These are phyloP conservation scores for Fusarium tjaetaba DNA, from an alignment of 2,329 filamentous ascomycete species.

Conservation along the genomic window DNA sequence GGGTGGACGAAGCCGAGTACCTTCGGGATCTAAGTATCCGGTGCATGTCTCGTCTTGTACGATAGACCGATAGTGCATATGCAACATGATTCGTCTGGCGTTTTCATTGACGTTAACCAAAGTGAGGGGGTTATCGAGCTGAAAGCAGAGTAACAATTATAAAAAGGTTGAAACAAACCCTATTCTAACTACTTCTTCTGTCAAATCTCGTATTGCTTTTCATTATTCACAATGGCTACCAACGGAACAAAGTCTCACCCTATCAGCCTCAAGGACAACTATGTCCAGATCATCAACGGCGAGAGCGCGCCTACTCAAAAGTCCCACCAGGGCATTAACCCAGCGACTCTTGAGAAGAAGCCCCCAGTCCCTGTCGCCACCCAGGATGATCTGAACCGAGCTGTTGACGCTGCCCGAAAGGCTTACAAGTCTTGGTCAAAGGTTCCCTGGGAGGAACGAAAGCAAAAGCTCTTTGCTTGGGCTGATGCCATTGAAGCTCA, in stretches of 20 bases:
- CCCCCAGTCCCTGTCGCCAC: constrained; percentile 43
- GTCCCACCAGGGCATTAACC: constrained; percentile 42
- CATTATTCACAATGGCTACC: constrained; percentile 8
- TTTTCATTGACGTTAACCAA: background rate
- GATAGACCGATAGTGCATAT: background rate
- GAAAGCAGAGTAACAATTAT: background rate
- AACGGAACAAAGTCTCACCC: constrained; percentile 15
- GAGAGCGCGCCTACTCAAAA: constrained; percentile 27
- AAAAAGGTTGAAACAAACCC: background rate
- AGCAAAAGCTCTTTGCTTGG: constrained; percentile 34
- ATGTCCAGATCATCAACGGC: constrained; percentile 41
- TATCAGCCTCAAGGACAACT: constrained; percentile 24
- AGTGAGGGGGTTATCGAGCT: constrained; percentile 20
- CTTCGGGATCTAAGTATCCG: constrained; percentile 11
- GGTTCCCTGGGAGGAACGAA: constrained; percentile 38
- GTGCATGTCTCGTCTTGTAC: background rate
- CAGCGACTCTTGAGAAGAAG: constrained; percentile 46
- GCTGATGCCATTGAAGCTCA: constrained; percentile 40
- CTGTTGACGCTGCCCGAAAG: constrained; percentile 35
- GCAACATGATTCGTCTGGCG: constrained; percentile 11
- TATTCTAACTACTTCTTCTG: background rate
- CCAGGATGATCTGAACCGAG: constrained; percentile 38
- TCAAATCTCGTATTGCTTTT: background rate
- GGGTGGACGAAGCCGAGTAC: background rate
- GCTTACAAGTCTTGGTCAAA: constrained; percentile 45